phyloP scores from a whole-genome alignment of 345 rosid genomes.

The Anastatica hierochuntica region DNA sequence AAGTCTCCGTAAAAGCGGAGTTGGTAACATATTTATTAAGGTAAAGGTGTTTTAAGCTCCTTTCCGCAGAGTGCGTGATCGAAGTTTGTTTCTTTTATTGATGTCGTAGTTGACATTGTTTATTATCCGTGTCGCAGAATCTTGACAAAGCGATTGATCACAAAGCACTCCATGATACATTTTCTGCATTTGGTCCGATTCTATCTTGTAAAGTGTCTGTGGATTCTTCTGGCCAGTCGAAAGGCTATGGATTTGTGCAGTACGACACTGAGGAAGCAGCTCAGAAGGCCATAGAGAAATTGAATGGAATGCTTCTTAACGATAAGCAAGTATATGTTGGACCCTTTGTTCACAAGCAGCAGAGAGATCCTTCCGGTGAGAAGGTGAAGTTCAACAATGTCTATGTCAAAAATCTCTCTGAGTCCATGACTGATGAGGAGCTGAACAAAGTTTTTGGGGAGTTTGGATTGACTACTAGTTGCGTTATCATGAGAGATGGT shows the following conservation, averaged over 20 bases:
- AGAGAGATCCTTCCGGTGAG: conserved; percentile 42
- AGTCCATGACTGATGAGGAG: conserved; percentile 63
- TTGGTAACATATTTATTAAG: conserved; percentile 91
- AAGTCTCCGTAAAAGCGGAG: conserved; percentile 75
- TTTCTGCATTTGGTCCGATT: conserved; percentile 73
- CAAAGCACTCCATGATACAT: conserved; percentile 83
- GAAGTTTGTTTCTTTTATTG: not conserved
- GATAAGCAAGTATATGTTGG: conserved; percentile 95
- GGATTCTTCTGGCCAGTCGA: conserved; percentile 70
- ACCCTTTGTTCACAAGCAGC: conserved; percentile 81
- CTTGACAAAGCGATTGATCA: conserved; percentile 85
- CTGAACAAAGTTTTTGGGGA: conserved; percentile 61
- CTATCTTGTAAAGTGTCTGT: conserved; percentile 89
- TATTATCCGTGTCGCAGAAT: conserved; percentile 34
- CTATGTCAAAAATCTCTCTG: conserved; percentile 71
- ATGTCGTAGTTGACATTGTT: not conserved
- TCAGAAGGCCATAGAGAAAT: conserved; percentile 62
- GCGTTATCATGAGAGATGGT: conserved; percentile 77
- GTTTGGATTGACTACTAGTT: conserved; percentile 68
- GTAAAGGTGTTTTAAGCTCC: conserved; percentile 17
- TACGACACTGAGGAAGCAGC: conserved; percentile 76
- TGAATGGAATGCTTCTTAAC: conserved; percentile 87
- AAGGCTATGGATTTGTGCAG: conserved; percentile 93
- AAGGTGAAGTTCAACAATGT: conserved; percentile 70
- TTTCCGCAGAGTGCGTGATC: too few species aligned